These are phyloP conservation scores for Sarocladium brachiariae DNA, from an alignment of 2,329 filamentous ascomycete species.

Conservation along the genomic window DNA sequence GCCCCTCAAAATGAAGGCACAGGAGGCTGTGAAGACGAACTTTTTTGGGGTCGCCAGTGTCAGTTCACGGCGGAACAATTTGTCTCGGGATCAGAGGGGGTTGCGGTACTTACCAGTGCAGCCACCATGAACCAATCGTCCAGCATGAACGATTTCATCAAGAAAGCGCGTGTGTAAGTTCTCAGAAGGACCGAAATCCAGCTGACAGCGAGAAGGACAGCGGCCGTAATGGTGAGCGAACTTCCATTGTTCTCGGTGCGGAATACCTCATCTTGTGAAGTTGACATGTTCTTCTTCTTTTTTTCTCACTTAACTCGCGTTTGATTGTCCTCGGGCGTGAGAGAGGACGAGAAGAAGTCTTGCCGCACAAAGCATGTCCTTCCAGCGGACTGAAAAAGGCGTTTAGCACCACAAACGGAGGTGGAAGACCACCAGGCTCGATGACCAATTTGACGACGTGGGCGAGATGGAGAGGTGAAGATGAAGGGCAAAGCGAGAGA, in stretches of 20 bases:
- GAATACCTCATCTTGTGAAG: conserved; percentile 22
- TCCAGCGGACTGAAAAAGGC: conserved; percentile 1
- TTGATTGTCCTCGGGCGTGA: not conserved
- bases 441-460: too few relatives aligned
- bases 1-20: conserved; percentile 37
- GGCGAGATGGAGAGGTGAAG: not conserved
- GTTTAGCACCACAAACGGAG: too few relatives aligned
- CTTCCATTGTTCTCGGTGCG: conserved; percentile 32
- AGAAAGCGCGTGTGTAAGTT: conserved; percentile 34
- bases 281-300: conserved; percentile 15
- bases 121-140: conserved; percentile 50
- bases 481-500: not conserved
- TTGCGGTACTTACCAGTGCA: conserved; percentile 33
- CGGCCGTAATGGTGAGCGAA: conserved; percentile 28
- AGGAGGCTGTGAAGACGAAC: conserved; percentile 40
- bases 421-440: too few relatives aligned
- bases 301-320: too few relatives aligned
- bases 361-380: conserved; percentile 4
- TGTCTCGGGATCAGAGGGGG: not conserved
- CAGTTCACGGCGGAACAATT: too few relatives aligned
- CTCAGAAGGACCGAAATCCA: conserved; percentile 36
- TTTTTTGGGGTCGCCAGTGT: too few relatives aligned
- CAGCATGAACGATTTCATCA: conserved; percentile 38
- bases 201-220: conserved; percentile 31
- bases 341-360: not conserved